phyloP scores from a whole-genome alignment of 148 eudicot genomes.

The Cornus kousa region DNA sequence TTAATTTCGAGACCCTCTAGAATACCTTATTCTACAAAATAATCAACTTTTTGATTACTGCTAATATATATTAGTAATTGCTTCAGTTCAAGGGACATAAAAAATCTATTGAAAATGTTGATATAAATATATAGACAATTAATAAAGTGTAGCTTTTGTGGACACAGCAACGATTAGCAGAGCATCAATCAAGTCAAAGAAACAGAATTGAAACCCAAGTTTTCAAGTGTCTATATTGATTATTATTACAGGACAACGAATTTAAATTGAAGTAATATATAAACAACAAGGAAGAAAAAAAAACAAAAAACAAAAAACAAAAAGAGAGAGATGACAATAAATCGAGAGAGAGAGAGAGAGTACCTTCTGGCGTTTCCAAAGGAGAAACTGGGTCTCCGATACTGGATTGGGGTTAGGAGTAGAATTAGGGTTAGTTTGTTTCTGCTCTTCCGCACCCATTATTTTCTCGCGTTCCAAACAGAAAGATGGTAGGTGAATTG shows the following conservation, averaged over 20 bases:
- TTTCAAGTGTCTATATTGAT: no score
- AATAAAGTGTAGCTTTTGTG: background rate
- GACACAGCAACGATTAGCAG: background rate
- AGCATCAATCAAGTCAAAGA: background rate
- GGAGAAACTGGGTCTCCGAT: slow-evolving; percentile 45
- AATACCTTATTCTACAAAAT: no score
- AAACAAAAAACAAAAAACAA: background rate
- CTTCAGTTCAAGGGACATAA: no score
- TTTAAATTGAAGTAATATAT: background rate
- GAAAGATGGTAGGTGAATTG: no score
- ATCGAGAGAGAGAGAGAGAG: background rate
- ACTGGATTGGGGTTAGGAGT: slow-evolving; percentile 19
- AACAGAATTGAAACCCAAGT: background rate
- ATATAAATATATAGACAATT: no score
- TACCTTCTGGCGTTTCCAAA: slow-evolving; percentile 69
- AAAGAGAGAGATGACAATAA: background rate
- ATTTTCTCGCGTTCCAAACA: background rate
- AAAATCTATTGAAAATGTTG: no score
- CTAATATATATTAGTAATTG: no score
- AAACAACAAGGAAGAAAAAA: background rate
- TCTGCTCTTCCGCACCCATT: slow-evolving; percentile 25
- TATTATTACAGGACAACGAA: no score
- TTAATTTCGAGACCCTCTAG: background rate
- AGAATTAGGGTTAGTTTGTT: background rate
- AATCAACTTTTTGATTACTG: background rate